A percentile compares a stretch with the other conserved stretches of the same genome.
phyloP scores from a whole-genome alignment of 257 asterid species.

The Primulina eburnea region DNA sequence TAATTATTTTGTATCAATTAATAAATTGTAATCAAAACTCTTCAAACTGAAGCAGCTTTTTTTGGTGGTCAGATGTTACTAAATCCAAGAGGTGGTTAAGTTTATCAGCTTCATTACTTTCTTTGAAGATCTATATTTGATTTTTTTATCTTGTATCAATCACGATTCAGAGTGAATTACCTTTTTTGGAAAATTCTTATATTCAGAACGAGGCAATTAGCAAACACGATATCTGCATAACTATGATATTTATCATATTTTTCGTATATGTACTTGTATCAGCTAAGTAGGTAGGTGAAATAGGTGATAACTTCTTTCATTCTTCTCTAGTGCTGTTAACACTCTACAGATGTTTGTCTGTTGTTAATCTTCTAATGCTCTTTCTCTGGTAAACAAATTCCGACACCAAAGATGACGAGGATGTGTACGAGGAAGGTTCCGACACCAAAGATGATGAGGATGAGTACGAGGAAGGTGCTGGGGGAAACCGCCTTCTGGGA shows the following conservation, averaged over 20 bases:
- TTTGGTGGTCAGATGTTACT: too few species aligned
- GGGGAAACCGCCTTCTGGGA: slow-evolving; percentile 82
- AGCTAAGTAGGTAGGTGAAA: neutral
- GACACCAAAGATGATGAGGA: slow-evolving; percentile 79
- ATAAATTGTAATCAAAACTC: too few species aligned
- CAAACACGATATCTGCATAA: neutral
- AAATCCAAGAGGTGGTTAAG: too few species aligned
- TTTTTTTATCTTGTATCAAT: neutral
- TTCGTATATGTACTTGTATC: neutral
- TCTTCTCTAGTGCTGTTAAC: slow-evolving; percentile 10
- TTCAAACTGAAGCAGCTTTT: too few species aligned
- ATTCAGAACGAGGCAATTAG: too few species aligned
- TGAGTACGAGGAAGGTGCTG: slow-evolving; percentile 82
- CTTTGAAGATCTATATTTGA: neutral
- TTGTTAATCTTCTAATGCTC: slow-evolving; percentile 21
- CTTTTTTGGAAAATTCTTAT: too few species aligned
- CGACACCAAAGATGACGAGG: slow-evolving; percentile 74
- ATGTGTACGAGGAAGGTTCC: slow-evolving; percentile 77
- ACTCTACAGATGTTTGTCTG: slow-evolving; percentile 8
- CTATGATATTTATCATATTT: neutral
- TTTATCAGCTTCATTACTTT: neutral
- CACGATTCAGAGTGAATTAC: too few species aligned
- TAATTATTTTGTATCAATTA: too few species aligned
- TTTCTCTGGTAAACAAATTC: slow-evolving; percentile 19
- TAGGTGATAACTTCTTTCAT: neutral